Evolutionary conservation across 768 basidiomycete species (phyloP), one percentile per base, ranked within the genome.

Genomic region (Neoboletus magnificus): DNA sequence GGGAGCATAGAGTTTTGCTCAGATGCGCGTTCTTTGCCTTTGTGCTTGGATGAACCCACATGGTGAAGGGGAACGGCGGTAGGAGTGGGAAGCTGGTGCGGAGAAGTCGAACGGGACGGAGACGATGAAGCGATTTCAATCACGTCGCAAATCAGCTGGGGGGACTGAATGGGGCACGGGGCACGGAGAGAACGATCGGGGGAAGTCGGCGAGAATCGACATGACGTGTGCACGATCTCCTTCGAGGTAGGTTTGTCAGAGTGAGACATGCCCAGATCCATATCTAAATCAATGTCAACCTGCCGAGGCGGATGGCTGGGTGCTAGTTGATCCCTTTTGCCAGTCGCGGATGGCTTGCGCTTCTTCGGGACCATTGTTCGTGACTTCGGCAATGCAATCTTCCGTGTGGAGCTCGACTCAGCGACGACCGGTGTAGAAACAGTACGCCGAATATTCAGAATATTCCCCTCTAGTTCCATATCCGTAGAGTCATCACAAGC

Each of bases 401-500:
- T 73, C 59, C 59, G 52, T 62, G 74, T 72, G 33, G 67, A 65
- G 13, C 71, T 62, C 6, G 70, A 61, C 32, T 71, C 67, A 10
- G 65, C 62, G 16, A 72, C 40, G 10, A 61, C 72, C 18, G 87
- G 83, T 3, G 71, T 69, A 18, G 77, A 79, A 50, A 77, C 75
- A 0, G 85, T 78, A 39, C 87, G 79, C 37, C 81, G 82, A 57
- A 70, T 67, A 23, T 76, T 55, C 43, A 71, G 62, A 23, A 86
- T 66, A 5, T 82, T 86, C 3, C 79, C 79, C 59, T 85, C 84
- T 15, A 91, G 76, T 39, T 86, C 87, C 62, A 76, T 70, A 63
- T 91, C 90, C 23, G 79, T 80, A 6, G 86, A 85, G 56, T 90
- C 89, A 55, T 86, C 84, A 32, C 84, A 69, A 8, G 80, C 82